A percentile compares a stretch with the other conserved stretches of the same genome.
Conservation (phyloP, 2,329 filamentous ascomycete species). For the Xylaria sp. region DNA sequence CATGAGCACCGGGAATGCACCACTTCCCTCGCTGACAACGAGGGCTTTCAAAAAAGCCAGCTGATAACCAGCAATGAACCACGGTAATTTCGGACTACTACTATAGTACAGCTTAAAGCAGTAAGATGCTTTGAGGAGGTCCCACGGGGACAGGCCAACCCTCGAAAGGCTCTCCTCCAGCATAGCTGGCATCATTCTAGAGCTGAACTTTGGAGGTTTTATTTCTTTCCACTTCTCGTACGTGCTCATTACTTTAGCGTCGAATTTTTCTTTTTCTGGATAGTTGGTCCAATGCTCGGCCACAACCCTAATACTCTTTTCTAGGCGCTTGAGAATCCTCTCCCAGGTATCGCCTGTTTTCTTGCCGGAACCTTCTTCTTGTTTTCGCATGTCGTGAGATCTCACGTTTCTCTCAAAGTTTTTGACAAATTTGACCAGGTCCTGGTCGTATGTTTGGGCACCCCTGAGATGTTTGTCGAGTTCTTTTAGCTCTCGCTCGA, state of each 20-base stretch:
- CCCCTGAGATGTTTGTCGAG: conserved; percentile 49
- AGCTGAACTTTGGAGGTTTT: conserved; percentile 49
- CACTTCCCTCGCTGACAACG: conserved; percentile 37
- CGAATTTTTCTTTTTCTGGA: conserved; percentile 26
- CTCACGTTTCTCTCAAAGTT: conserved; percentile 49
- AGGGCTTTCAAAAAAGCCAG: conserved; percentile 60
- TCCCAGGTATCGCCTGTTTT: conserved; percentile 44
- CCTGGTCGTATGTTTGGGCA: conserved; percentile 39
- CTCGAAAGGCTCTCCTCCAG: conserved; percentile 44
- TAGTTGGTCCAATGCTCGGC: conserved; percentile 49
- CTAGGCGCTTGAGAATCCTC: conserved; percentile 51
- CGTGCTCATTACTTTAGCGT: conserved; percentile 49
- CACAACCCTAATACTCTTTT: conserved; percentile 49
- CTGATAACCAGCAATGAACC: conserved; percentile 62
- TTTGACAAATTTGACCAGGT: conserved; percentile 48
- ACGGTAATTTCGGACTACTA: conserved; percentile 52
- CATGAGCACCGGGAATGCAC: conserved; percentile 49
- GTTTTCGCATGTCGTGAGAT: conserved; percentile 39
- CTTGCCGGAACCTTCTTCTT: conserved; percentile 23
- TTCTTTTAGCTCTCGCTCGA: conserved; percentile 52
- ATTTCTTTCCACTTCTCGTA: conserved; percentile 59
- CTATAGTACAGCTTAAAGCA: conserved; percentile 56
- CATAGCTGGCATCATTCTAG: conserved; percentile 49
- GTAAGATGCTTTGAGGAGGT: conserved; percentile 62
- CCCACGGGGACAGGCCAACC: conserved; percentile 56